Percentiles rank a stretch among this genome's conserved stretches.
These are phyloP conservation scores for Penicilliopsis zonata DNA, from an alignment of 495 filamentous ascomycete genomes.

Conservation along the genomic window DNA sequence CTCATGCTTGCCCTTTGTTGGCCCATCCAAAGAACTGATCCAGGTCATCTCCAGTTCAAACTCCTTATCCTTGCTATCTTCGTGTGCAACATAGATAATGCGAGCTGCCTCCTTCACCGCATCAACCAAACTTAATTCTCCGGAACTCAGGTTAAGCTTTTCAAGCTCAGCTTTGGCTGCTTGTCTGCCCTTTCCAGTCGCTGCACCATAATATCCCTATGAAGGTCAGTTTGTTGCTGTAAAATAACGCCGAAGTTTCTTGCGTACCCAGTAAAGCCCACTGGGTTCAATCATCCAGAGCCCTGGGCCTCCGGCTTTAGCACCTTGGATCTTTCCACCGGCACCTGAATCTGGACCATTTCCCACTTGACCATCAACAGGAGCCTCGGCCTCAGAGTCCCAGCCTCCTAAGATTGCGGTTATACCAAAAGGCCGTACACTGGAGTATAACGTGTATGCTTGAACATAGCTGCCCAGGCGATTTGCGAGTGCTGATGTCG, in stretches of 20 bases:
- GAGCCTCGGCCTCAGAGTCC: slow-evolving; percentile 68
- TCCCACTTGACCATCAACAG: slow-evolving; percentile 82
- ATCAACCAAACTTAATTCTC: slow-evolving; percentile 64
- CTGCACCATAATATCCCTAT: slow-evolving; percentile 91
- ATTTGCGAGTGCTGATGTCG: slow-evolving; percentile 71
- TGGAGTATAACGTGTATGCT: slow-evolving; percentile 92
- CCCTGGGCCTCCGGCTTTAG: slow-evolving; percentile 74
- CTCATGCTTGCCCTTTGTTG: slow-evolving; percentile 83
- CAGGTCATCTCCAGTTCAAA: slow-evolving; percentile 99
- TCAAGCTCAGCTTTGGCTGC: slow-evolving; percentile 95
- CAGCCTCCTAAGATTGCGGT: slow-evolving; percentile 90
- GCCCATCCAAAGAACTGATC: slow-evolving; percentile 70
- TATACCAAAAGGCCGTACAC: slow-evolving; percentile 90
- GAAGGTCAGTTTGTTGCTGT: slow-evolving; percentile 6
- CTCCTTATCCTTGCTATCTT: slow-evolving; percentile 96
- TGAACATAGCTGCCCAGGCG: slow-evolving; percentile 93
- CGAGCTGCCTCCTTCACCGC: slow-evolving; percentile 92
- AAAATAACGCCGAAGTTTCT: not conserved
- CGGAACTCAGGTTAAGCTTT: slow-evolving; percentile 80
- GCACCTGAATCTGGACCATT: slow-evolving; percentile 62
- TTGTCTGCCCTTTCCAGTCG: slow-evolving; percentile 91
- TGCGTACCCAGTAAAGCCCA: slow-evolving; percentile 77
- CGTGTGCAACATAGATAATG: slow-evolving; percentile 93
- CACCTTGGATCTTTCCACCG: slow-evolving; percentile 64
- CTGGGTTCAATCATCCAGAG: slow-evolving; percentile 99